These are phyloP conservation scores for Paramecium sexaurelia DNA, from an alignment of 73 alveolate genomes.

Conservation along the genomic window DNA sequence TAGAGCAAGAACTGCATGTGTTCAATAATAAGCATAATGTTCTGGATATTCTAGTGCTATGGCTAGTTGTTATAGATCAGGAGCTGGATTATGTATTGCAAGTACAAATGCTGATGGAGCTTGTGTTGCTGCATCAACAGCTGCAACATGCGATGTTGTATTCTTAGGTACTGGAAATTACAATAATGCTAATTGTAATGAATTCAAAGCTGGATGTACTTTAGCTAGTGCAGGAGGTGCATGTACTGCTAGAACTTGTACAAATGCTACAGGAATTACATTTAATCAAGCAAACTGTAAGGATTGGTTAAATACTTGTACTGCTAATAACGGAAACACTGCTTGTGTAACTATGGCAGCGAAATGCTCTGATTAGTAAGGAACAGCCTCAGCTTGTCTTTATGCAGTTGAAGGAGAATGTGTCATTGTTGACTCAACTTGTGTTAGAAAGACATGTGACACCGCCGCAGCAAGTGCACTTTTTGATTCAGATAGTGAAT, in stretches of 20 bases:
- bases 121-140: neutral
- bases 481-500: neutral
- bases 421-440: neutral
- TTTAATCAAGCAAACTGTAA: constrained; percentile 29
- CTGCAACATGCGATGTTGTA: neutral
- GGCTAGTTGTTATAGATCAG: neutral
- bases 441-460: neutral
- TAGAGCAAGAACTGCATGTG: neutral
- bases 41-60: neutral
- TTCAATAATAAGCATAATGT: neutral
- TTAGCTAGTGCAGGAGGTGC: neutral
- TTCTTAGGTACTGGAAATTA: neutral
- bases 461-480: neutral
- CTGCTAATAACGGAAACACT: neutral
- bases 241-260: neutral
- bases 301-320: neutral
- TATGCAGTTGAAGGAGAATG: neutral
- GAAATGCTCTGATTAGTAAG: neutral
- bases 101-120: neutral
- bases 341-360: neutral
- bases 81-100: neutral
- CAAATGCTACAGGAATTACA: neutral
- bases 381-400: neutral
- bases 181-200: neutral
- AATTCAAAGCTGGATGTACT: neutral